phyloP scores from a whole-genome alignment of 2,329 filamentous ascomycete genomes.

The Fusarium bactridioides region DNA sequence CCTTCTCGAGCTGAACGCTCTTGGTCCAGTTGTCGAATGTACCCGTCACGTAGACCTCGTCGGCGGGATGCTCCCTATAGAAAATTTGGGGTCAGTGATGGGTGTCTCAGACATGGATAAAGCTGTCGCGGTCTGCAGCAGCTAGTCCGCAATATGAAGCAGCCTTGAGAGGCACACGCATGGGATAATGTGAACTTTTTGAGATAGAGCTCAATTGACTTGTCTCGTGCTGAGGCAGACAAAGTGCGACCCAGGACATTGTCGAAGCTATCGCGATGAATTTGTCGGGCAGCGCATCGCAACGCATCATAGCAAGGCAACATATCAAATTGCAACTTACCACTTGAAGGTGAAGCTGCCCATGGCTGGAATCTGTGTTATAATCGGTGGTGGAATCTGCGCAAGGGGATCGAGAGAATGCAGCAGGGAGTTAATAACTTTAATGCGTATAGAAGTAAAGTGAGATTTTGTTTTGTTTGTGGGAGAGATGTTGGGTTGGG shows the following conservation, averaged over 20 bases:
- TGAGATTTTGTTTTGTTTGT: conserved; percentile 34
- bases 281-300: conserved; percentile 24
- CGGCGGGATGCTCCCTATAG: conserved; percentile 80
- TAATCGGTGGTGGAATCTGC: conserved; percentile 22
- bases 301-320: background rate
- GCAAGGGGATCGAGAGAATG: conserved; percentile 14
- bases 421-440: conserved; percentile 19
- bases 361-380: conserved; percentile 55
- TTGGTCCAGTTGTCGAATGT: conserved; percentile 96
- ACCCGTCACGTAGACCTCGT: conserved; percentile 92
- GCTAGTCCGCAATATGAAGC: conserved; percentile 18
- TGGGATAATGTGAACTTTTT: background rate
- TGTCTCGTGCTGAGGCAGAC: conserved; percentile 10
- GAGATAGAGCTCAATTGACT: conserved; percentile 25
- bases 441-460: conserved; percentile 27
- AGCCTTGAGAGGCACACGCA: background rate
- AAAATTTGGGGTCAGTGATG: conserved; percentile 32
- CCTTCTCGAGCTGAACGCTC: conserved; percentile 82
- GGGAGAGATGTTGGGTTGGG: conserved; percentile 36
- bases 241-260: conserved; percentile 6
- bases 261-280: background rate
- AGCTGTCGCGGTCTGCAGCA: conserved; percentile 10
- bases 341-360: conserved; percentile 76
- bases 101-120: conserved; percentile 36
- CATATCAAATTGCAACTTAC: conserved; percentile 54